Base-by-base conservation (phyloP, 2,329 filamentous ascomycete species). In the Aspergillus fijiensis region DNA sequence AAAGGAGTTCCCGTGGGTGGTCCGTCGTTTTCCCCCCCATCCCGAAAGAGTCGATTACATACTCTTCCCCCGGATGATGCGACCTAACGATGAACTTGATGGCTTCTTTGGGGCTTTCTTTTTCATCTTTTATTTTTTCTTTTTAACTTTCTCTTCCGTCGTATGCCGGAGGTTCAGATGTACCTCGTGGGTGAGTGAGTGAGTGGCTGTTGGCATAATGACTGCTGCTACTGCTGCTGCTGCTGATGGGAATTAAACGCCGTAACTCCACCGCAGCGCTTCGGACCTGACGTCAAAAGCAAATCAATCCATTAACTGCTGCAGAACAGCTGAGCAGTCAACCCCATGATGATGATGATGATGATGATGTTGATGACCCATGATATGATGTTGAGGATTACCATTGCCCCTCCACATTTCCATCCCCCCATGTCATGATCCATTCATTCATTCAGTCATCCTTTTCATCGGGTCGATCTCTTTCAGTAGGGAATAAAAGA, bases 201-300 rank as follows among this genome's bases (percentile, higher is more conserved):
- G 33, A 14, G 25, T 42, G 39, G 16, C 33, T 35, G 33, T 35
- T 35, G 33, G 33, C 10, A 12, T 35, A 16, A 35, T 27, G 27
- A 27, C 27, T 27, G 27, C 27, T 27, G 27, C 27, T 27, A 6
- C 27, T 27, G 27, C 27, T 27, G 27, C 27, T 27, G 6, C 33
- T 35, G 39, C 39, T 42, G 39, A 42, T 5, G 39, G 14, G 39
- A 35, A 53, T 60, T 60, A 60, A 53, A 64, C 58, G 52, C 50
- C 35, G 21, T 47, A 50, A 54, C 62, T 57, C 61, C 59, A 63
- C 61, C 16, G 27, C 25, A 58, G 57, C 59, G 61, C 59, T 61
- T 65, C 51, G 53, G 48, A 54, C 60, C 63, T 65, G 63, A 65
- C 63, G 63, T 65, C 62, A 64, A 64, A 56, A 35, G 62, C 48